Evolutionary conservation across 305 asterid genomes (phyloP).

Genomic region (Solanum hybrid): DNA sequence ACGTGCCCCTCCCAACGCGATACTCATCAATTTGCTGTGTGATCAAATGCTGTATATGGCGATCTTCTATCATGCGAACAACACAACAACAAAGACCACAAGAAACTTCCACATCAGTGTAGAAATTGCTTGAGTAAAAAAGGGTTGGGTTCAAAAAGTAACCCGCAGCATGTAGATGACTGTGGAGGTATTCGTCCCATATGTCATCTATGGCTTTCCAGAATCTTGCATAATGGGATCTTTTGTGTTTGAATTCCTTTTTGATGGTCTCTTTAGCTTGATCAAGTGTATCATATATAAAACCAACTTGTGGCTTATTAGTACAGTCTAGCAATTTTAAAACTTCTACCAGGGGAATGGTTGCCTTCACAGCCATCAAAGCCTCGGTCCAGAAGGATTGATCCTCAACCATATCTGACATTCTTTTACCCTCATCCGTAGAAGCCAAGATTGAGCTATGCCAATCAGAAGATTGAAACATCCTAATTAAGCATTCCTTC

Average conservation of each 20-base stretch:
- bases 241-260: constrained; percentile 21
- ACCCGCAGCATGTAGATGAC: constrained; percentile 61
- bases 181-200: constrained; percentile 46
- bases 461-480: constrained; percentile 26
- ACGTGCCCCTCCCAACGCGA: constrained; percentile 15
- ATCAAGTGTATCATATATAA: constrained; percentile 49
- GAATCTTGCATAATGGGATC: constrained; percentile 23
- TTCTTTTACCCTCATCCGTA: constrained; percentile 22
- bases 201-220: constrained; percentile 51
- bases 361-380: constrained; percentile 22
- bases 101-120: constrained; percentile 38
- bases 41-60: constrained; percentile 15
- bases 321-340: constrained; percentile 25
- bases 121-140: constrained; percentile 25
- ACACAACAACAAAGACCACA: constrained; percentile 30
- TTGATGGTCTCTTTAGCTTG: constrained; percentile 52
- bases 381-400: constrained; percentile 41
- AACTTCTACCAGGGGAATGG: constrained; percentile 46
- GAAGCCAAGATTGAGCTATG: constrained; percentile 8
- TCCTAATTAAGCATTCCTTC: constrained; percentile 13
- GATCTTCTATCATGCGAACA: constrained; percentile 18
- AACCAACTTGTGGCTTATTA: constrained; percentile 27
- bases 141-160: constrained; percentile 48
- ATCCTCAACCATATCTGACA: constrained; percentile 29
- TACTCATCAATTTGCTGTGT: constrained; percentile 32